Conservation (phyloP, 768 basidiomycete genomes). For the Lactarius hatsudake region DNA sequence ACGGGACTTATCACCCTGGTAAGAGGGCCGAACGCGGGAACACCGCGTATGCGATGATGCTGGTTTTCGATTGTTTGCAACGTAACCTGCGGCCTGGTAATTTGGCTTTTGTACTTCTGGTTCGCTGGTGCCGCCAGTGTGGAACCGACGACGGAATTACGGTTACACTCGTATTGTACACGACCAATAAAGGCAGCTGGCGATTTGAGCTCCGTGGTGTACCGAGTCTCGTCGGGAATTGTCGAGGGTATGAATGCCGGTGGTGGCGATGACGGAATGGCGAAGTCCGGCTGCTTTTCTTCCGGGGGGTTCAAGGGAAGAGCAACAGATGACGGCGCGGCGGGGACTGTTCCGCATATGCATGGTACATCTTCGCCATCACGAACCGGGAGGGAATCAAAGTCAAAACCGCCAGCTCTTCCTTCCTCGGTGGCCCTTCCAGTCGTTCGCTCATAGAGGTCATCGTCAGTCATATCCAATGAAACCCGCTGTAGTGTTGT, state of each 20-base stretch:
- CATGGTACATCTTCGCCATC: slow-evolving; percentile 26
- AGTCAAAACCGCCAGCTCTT: slow-evolving; percentile 35
- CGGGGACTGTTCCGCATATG: slow-evolving; percentile 21
- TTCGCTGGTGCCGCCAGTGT: slow-evolving; percentile 14
- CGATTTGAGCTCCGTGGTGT: slow-evolving; percentile 11
- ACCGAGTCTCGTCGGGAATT: not conserved
- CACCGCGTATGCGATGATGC: slow-evolving; percentile 47
- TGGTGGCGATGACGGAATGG: not conserved
- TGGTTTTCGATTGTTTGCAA: slow-evolving; percentile 32
- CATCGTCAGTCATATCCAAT: slow-evolving; percentile 35
- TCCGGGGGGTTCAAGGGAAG: slow-evolving; percentile 21
- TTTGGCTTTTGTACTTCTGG: slow-evolving; percentile 19
- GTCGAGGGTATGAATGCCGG: not conserved
- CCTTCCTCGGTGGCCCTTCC: slow-evolving; percentile 21
- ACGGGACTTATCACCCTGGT: slow-evolving; percentile 67
- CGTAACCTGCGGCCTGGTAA: not conserved
- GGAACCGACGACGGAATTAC: slow-evolving; percentile 4
- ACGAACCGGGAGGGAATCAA: slow-evolving; percentile 36
- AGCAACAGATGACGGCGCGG: slow-evolving; percentile 27
- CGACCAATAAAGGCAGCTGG: slow-evolving; percentile 18
- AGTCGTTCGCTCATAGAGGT: slow-evolving; percentile 20
- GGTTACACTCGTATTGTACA: slow-evolving; percentile 24
- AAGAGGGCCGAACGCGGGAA: slow-evolving; percentile 73
- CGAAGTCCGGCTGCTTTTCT: slow-evolving; percentile 9
- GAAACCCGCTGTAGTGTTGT: slow-evolving; percentile 34